A percentile compares a stretch with the other conserved stretches of the same genome.
Evolutionary conservation across 306 rosid genomes (phyloP).

Genomic region (Vigna angularis): DNA sequence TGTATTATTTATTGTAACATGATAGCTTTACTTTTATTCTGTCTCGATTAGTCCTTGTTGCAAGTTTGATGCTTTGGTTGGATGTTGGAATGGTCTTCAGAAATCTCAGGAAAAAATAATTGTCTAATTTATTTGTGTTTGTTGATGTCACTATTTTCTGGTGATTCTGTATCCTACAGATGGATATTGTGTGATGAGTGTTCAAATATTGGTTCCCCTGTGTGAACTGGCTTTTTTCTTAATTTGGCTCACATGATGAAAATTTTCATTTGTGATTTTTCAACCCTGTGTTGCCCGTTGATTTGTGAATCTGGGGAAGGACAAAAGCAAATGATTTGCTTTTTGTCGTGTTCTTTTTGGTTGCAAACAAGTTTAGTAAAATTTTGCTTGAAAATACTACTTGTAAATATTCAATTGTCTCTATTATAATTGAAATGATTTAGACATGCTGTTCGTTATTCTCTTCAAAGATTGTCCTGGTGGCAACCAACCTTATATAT

Average conservation of each 20-base stretch:
- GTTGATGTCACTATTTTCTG: conserved; percentile 8
- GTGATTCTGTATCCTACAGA: conserved; percentile 28
- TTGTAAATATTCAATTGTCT: conserved; percentile 29
- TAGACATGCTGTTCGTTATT: conserved; percentile 15
- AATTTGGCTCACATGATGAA: conserved; percentile 36
- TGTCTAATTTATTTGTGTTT: conserved; percentile 28
- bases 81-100: conserved; percentile 10
- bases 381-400: conserved; percentile 7
- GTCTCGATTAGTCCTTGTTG: conserved; percentile 8
- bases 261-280: not conserved
- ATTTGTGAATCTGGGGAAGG: conserved; percentile 31
- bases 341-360: conserved; percentile 19
- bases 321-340: conserved; percentile 30
- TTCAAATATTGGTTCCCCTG: not conserved
- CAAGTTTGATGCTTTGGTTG: conserved; percentile 33
- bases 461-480: conserved; percentile 32
- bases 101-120: conserved; percentile 21
- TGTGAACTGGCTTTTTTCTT: conserved; percentile 17
- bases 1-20: not conserved
- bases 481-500: conserved; percentile 31
- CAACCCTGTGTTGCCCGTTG: conserved; percentile 11
- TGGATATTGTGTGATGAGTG: not conserved
- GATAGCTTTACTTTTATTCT: not conserved
- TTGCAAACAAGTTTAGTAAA: not conserved
- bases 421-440: conserved; percentile 35